Percentiles rank a stretch among this genome's conserved stretches.
phyloP scores from a whole-genome alignment of 2,329 filamentous ascomycete species.

The Monosporascus sp. region DNA sequence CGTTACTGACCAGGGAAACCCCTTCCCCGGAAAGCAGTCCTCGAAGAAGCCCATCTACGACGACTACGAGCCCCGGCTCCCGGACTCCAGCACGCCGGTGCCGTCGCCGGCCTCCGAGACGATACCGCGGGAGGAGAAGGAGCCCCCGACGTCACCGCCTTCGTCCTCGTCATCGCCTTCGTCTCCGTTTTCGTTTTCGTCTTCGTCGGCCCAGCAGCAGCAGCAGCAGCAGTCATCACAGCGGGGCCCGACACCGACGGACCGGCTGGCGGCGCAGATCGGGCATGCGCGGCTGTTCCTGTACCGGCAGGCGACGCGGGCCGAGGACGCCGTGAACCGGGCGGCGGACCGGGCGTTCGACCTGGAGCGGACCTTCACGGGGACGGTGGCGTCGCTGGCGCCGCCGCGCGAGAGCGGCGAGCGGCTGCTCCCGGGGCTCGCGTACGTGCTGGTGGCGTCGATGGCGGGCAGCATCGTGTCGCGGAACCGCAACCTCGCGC shows the following conservation, averaged over 20 bases:
- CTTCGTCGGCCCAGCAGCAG: constrained; percentile 21
- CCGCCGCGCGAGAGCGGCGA: constrained; percentile 82
- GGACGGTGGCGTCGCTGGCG: constrained; percentile 81
- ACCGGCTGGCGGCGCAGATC: constrained; percentile 80
- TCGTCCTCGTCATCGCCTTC: constrained; percentile 14
- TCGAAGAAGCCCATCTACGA: constrained; percentile 76
- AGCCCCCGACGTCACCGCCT: constrained; percentile 18
- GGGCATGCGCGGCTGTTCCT: constrained; percentile 74
- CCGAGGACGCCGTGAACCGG: constrained; percentile 79
- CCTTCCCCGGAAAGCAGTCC: constrained; percentile 22
- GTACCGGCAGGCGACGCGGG: constrained; percentile 65
- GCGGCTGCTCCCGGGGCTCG: constrained; percentile 78
- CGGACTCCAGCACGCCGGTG: constrained; percentile 20
- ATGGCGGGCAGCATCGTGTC: constrained; percentile 94
- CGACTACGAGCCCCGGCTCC: constrained; percentile 47
- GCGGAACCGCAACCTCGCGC: constrained; percentile 78
- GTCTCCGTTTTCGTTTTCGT: constrained; percentile 7
- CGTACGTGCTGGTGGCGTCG: constrained; percentile 89
- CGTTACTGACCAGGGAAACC: neutral
- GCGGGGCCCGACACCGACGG: constrained; percentile 70
- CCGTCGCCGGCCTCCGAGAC: constrained; percentile 29
- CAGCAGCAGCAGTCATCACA: constrained; percentile 25
- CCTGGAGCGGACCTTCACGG: constrained; percentile 85
- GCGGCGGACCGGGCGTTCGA: constrained; percentile 75
- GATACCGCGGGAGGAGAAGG: constrained; percentile 14